Evolutionary conservation across 2,329 filamentous ascomycete genomes (phyloP).

Genomic region (Alternaria postmessia): DNA sequence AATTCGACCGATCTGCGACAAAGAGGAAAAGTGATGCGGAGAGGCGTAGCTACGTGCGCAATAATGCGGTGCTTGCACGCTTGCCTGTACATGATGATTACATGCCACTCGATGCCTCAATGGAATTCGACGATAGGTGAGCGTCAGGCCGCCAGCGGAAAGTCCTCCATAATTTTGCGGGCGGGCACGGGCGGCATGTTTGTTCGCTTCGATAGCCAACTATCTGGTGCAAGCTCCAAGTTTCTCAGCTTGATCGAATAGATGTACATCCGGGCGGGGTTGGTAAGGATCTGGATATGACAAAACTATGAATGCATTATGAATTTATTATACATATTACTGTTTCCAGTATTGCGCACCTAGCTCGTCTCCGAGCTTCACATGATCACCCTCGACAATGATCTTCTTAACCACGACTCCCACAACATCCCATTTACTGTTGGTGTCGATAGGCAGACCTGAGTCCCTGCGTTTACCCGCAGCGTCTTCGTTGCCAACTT

Average conservation of each 20-base stretch:
- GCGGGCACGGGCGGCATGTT: background rate
- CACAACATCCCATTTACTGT: slow-evolving; percentile 46
- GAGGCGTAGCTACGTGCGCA: no score
- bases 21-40: no score
- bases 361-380: slow-evolving; percentile 44
- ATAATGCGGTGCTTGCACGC: no score
- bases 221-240: background rate
- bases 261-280: background rate
- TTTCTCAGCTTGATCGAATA: background rate
- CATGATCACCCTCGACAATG: slow-evolving; percentile 34
- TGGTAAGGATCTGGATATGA: no score
- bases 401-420: slow-evolving; percentile 45
- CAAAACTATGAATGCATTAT: background rate
- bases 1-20: no score
- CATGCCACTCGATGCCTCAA: no score
- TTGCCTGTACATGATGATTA: no score
- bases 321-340: background rate
- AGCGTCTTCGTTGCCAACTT: slow-evolving; percentile 38
- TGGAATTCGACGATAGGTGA: background rate
- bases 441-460: slow-evolving; percentile 41
- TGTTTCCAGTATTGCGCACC: slow-evolving; percentile 42
- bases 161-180: background rate
- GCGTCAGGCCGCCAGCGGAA: background rate
- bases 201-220: background rate
- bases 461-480: slow-evolving; percentile 44